A percentile compares a stretch with the other conserved stretches of the same genome.
These are phyloP conservation scores for Schwanniomyces vanrijiae DNA, from an alignment of 805 yeast species.

Conservation along the genomic window DNA sequence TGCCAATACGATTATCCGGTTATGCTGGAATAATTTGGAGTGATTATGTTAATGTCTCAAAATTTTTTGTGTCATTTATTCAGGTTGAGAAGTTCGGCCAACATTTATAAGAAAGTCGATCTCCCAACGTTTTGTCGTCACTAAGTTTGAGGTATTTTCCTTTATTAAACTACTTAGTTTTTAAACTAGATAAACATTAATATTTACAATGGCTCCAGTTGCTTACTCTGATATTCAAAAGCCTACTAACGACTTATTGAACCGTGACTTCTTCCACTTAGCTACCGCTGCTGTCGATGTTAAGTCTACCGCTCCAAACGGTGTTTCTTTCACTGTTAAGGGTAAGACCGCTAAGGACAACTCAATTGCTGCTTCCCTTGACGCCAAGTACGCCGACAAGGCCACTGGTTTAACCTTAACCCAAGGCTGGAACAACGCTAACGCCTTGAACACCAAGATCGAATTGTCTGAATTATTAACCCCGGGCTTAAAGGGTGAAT, in stretches of 20 bases:
- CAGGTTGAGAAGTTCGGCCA: constrained; percentile 2
- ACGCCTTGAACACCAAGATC: constrained; percentile 86
- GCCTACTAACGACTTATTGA: constrained; percentile 85
- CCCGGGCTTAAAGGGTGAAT: constrained; percentile 92
- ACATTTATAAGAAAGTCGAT: constrained; percentile 2
- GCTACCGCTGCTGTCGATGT: constrained; percentile 86
- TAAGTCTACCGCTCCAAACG: constrained; percentile 93
- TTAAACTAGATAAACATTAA: neutral
- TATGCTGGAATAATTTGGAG: neutral
- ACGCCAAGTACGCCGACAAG: constrained; percentile 91
- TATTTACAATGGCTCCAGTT: constrained; percentile 57
- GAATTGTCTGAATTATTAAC: constrained; percentile 90
- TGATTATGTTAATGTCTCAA: neutral
- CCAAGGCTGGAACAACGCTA: constrained; percentile 97
- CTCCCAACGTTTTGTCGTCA: constrained; percentile 1
- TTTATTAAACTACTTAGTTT: neutral
- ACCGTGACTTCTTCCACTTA: constrained; percentile 90
- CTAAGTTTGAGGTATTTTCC: neutral
- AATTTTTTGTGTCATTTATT: constrained; percentile 2
- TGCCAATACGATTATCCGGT: neutral
- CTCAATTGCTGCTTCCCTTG: constrained; percentile 83
- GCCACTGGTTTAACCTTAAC: constrained; percentile 88
- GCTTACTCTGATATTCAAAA: constrained; percentile 93
- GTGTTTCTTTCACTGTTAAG: constrained; percentile 91
- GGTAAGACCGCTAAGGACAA: constrained; percentile 83